phyloP scores from a whole-genome alignment of 495 filamentous ascomycete genomes.

The Diplogelasinospora grovesii region DNA sequence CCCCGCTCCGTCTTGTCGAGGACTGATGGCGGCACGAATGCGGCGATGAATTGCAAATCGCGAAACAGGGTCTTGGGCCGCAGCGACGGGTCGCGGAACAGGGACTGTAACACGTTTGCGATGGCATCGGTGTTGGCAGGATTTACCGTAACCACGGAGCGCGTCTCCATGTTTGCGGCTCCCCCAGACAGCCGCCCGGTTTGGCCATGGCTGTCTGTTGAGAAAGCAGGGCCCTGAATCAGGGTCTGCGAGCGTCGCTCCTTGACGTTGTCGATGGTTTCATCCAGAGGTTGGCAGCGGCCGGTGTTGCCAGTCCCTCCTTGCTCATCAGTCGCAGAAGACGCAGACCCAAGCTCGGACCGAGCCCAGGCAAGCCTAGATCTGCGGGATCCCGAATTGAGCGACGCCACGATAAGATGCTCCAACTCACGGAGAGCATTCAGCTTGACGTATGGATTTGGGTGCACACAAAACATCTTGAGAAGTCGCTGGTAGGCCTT shows the following conservation, averaged over 20 bases:
- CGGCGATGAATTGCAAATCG: constrained; percentile 90
- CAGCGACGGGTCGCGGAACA: constrained; percentile 70
- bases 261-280: constrained; percentile 61
- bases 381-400: constrained; percentile 45
- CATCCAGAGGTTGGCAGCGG: constrained; percentile 46
- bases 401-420: constrained; percentile 68
- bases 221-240: constrained; percentile 28
- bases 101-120: constrained; percentile 66
- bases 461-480: constrained; percentile 81
- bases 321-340: constrained; percentile 26
- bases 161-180: constrained; percentile 29
- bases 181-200: constrained; percentile 20
- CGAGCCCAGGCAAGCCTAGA: constrained; percentile 28
- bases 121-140: constrained; percentile 63
- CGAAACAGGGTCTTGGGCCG: constrained; percentile 90
- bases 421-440: constrained; percentile 78
- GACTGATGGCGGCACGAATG: constrained; percentile 74
- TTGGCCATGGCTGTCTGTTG: constrained; percentile 18
- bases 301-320: constrained; percentile 5
- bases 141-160: constrained; percentile 36
- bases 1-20: constrained; percentile 81
- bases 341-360: constrained; percentile 28
- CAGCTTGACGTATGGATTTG: constrained; percentile 81
- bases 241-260: constrained; percentile 57
- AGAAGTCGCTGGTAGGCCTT: constrained; percentile 73